Conservation (phyloP, 2,329 filamentous ascomycete genomes). For the Beauveria brongniartii region DNA sequence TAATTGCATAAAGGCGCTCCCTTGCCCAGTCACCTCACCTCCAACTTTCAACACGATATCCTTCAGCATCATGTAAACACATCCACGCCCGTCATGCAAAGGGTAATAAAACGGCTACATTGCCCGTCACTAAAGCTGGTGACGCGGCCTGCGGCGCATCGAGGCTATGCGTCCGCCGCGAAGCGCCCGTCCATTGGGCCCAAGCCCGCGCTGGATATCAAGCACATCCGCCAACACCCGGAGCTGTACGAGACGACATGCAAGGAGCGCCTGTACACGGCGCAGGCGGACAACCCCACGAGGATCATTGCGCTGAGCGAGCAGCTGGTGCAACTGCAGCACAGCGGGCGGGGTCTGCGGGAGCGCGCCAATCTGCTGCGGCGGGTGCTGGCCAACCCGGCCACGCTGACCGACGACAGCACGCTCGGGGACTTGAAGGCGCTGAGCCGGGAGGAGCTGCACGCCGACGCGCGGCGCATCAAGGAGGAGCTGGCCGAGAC, state of each 20-base stretch:
- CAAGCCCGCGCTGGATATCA: slow-evolving; percentile 75
- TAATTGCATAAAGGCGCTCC: slow-evolving; percentile 24
- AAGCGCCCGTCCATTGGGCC: slow-evolving; percentile 60
- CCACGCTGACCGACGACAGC: slow-evolving; percentile 36
- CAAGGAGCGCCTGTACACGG: slow-evolving; percentile 71
- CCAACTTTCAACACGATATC: slow-evolving; percentile 1
- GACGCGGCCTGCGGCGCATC: slow-evolving; percentile 13
- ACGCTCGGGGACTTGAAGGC: slow-evolving; percentile 27
- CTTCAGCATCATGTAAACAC: slow-evolving; percentile 12
- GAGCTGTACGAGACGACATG: slow-evolving; percentile 77
- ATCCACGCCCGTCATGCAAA: slow-evolving; percentile 23
- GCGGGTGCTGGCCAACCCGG: slow-evolving; percentile 43
- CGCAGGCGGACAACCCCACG: slow-evolving; percentile 44
- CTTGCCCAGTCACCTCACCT: slow-evolving; percentile 13
- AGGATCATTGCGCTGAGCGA: slow-evolving; percentile 48
- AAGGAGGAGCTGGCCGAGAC: slow-evolving; percentile 55
- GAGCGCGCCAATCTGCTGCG: slow-evolving; percentile 60
- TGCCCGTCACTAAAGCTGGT: slow-evolving; percentile 17
- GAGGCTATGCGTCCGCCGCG: slow-evolving; percentile 19
- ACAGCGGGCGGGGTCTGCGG: slow-evolving; percentile 50
- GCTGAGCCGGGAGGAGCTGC: slow-evolving; percentile 42
- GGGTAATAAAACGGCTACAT: slow-evolving; percentile 20
- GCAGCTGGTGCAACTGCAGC: slow-evolving; percentile 54
- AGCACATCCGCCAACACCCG: slow-evolving; percentile 81
- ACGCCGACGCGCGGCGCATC: slow-evolving; percentile 55